Conservation (phyloP, 2,329 filamentous ascomycete species). For the Penicillium occitanis region DNA sequence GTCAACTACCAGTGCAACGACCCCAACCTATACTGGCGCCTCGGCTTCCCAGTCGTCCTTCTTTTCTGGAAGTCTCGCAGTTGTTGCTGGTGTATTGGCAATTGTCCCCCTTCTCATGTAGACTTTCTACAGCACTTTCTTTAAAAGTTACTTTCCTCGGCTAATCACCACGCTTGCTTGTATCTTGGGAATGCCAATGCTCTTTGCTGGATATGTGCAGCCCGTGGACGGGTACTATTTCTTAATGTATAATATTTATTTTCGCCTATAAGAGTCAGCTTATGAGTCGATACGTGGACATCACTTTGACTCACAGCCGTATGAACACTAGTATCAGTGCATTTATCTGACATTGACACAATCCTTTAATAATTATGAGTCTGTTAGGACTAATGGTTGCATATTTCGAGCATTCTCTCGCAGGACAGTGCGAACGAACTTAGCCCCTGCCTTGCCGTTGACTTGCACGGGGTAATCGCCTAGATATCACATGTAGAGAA, state of each 20-base stretch:
- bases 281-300: background rate
- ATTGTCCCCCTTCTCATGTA: constrained; percentile 4
- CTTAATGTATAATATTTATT: background rate
- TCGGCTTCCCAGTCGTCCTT: background rate
- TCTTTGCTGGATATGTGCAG: background rate
- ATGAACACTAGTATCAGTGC: background rate
- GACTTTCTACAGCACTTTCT: background rate
- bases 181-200: background rate
- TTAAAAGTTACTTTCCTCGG: background rate
- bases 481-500: background rate
- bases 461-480: background rate
- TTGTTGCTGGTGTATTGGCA: background rate
- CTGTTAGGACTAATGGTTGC: background rate
- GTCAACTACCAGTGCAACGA: background rate
- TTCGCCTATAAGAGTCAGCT: background rate
- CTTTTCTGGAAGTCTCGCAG: background rate
- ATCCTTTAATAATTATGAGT: background rate
- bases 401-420: background rate
- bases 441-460: background rate
- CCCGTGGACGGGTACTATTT: background rate
- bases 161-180: background rate
- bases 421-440: background rate
- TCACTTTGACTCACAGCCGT: background rate
- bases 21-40: background rate
- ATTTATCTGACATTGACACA: background rate